Conservation (phyloP, 495 filamentous ascomycete species). For the Penicillium paxilli region DNA sequence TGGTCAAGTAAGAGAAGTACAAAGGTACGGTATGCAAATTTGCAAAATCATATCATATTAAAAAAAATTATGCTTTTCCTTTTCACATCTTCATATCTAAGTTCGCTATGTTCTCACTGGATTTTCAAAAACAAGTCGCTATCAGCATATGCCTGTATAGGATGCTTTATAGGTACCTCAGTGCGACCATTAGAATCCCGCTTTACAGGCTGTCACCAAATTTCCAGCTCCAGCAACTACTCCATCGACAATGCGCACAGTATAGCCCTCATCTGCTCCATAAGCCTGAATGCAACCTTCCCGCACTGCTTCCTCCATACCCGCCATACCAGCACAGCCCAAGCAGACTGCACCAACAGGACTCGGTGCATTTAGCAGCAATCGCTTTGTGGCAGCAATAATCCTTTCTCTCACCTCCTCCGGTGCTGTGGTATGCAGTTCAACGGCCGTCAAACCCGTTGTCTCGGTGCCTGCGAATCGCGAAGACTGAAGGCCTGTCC, state of each 20-base stretch:
- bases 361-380: slow-evolving; percentile 52
- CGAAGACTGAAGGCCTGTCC: slow-evolving; percentile 19
- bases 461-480: slow-evolving; percentile 79
- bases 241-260: slow-evolving; percentile 78
- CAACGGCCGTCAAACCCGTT: slow-evolving; percentile 77
- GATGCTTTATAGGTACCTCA: no score
- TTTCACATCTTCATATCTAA: no score
- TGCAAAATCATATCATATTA: neutral
- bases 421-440: slow-evolving; percentile 69
- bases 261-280: slow-evolving; percentile 57
- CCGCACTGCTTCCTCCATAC: slow-evolving; percentile 78
- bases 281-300: slow-evolving; percentile 64
- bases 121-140: neutral
- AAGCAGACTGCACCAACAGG: slow-evolving; percentile 56
- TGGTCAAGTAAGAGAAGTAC: no score
- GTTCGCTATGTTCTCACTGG: no score
- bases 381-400: slow-evolving; percentile 62
- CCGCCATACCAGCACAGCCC: slow-evolving; percentile 91
- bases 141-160: no score
- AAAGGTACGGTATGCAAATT: no score
- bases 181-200: slow-evolving; percentile 37
- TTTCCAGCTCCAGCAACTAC: slow-evolving; percentile 74
- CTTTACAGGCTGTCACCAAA: slow-evolving; percentile 53
- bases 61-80: neutral
- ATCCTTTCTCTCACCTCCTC: slow-evolving; percentile 67